Evolutionary conservation across 331 rosid genomes (phyloP).

Genomic region (Pyracantha coccinea): DNA sequence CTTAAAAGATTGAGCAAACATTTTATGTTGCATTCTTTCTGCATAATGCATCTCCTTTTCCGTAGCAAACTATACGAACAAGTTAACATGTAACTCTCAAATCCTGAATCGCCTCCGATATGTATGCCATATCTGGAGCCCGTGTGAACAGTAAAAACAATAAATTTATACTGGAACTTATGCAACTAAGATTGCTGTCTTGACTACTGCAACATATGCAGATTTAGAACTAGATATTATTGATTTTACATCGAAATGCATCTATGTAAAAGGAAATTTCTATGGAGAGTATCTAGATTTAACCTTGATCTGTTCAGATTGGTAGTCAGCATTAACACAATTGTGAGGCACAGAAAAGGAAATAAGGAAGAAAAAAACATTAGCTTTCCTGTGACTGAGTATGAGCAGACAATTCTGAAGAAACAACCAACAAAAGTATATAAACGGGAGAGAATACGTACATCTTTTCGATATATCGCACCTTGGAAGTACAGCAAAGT

Average conservation of each 20-base stretch:
- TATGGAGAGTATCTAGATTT: not conserved
- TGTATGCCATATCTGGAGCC: not conserved
- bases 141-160: not conserved
- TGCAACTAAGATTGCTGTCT: not conserved
- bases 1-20: not conserved
- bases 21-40: not conserved
- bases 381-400: not conserved
- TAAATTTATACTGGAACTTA: not conserved
- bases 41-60: not conserved
- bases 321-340: not conserved
- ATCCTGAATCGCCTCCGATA: not conserved
- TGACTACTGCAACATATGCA: not conserved
- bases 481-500: conserved; percentile 82
- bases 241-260: not conserved
- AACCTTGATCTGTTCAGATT: not conserved
- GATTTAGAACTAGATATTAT: not conserved
- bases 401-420: not conserved
- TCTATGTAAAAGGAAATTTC: not conserved
- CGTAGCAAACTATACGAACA: not conserved
- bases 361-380: not conserved
- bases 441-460: conserved; percentile 28
- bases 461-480: conserved; percentile 80
- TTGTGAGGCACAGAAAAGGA: not conserved
- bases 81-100: not conserved
- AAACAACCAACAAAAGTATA: conserved; percentile 6